Evolutionary conservation across 768 basidiomycete species (phyloP), one percentile per base, ranked within the genome.

Genomic region (Pleurotus ostreatus): DNA sequence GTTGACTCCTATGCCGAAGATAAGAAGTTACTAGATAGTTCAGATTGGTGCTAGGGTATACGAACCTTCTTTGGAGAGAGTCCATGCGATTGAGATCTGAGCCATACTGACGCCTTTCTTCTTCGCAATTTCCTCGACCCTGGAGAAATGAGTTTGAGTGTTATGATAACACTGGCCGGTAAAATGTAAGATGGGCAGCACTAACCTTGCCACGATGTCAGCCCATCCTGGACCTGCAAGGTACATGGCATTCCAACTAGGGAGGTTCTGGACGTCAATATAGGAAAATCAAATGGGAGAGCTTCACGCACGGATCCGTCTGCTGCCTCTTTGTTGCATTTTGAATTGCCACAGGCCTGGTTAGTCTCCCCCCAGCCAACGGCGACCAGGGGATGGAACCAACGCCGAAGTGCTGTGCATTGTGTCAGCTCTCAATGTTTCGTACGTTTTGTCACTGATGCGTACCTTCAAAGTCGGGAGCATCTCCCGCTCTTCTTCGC

Each of bases 401-500:
- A 20, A 72, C 70, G 34, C 74, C 75, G 26, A 66, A 66, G 46
- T 67, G 57, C 62, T 71, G 38, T 30, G 9, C 9, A 30, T 30
- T 30, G 9, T 30, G 9, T 30, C 26, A 30, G 26, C 26, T 30
- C 26, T 30, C 26, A 30, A 30, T 7, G 26, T 30, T 9, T 7
- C 26, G 9, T 30, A 7, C 26, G 7, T 30, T 30, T 7, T 6
- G 26, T 30, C 26, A 6, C 5, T 30, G 9, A 9, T 9, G 12
- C 11, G 22, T 38, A 65, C 70, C 62, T 70, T 70, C 25, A 71
- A 60, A 11, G 65, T 65, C 0, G 84, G 83, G 60, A 82, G 77
- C 78, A 81, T 80, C 62, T 81, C 80, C 20, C 75, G 74, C 62
- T 82, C 84, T 63, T 85, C 84, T 63, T 85, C 84, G 43, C 83